Conservation (phyloP, 768 basidiomycete species). For the Brasilioporus rufonigricans region DNA sequence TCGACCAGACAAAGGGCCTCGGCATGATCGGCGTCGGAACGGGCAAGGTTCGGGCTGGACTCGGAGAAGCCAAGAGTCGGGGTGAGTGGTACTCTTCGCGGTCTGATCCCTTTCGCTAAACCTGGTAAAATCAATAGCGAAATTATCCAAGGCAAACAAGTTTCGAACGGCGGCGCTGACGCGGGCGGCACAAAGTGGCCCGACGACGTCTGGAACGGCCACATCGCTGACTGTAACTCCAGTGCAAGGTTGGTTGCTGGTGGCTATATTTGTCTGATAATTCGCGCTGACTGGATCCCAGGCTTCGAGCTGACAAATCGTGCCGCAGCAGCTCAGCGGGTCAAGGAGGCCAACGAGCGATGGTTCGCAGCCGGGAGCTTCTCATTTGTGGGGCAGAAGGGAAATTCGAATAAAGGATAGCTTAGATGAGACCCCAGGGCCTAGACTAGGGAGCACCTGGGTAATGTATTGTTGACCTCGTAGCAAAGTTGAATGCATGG, state of each 20-base stretch:
- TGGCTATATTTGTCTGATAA: background rate
- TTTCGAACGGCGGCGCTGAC: slow-evolving; percentile 83
- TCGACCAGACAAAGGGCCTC: slow-evolving; percentile 95
- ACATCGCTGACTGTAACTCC: slow-evolving; percentile 95
- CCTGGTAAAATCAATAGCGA: slow-evolving; percentile 52
- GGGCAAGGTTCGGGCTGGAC: slow-evolving; percentile 86
- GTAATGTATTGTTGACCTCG: background rate
- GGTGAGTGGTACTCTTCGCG: slow-evolving; percentile 48
- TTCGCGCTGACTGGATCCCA: slow-evolving; percentile 16
- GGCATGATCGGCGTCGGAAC: slow-evolving; percentile 92
- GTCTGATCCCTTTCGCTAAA: background rate
- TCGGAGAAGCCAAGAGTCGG: slow-evolving; percentile 87
- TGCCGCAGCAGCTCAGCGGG: slow-evolving; percentile 76
- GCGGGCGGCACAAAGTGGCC: slow-evolving; percentile 59
- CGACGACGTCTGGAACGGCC: slow-evolving; percentile 72
- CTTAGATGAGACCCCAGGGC: background rate
- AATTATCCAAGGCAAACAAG: slow-evolving; percentile 93
- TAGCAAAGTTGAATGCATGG: slow-evolving; percentile 10
- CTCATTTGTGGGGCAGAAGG: slow-evolving; percentile 69
- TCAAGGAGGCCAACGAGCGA: slow-evolving; percentile 93
- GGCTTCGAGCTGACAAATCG: slow-evolving; percentile 96
- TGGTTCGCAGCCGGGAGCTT: slow-evolving; percentile 93
- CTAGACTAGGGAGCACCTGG: background rate
- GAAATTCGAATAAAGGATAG: slow-evolving; percentile 28
- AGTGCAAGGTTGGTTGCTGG: slow-evolving; percentile 68